Conservation (phyloP, 495 filamentous ascomycete genomes). For the Geoglossum glabrum region DNA sequence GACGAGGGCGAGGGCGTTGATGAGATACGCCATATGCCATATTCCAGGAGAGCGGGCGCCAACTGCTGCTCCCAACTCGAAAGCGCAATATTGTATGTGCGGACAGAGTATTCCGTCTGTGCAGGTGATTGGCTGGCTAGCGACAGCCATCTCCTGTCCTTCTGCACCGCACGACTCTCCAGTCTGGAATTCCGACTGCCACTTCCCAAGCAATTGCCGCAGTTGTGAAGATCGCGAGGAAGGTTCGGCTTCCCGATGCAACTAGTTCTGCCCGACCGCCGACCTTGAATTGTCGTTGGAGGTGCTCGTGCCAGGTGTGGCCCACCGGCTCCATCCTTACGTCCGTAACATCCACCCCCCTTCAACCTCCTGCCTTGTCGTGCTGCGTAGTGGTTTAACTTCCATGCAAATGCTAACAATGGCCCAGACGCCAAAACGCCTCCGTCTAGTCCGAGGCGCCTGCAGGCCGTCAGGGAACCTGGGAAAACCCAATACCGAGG, state of each 20-base stretch:
- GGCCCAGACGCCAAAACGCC: neutral
- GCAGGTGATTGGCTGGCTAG: too few species aligned
- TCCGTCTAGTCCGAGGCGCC: neutral
- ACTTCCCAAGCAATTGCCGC: too few species aligned
- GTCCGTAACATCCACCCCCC: neutral
- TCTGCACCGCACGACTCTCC: too few species aligned
- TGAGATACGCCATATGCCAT: too few species aligned
- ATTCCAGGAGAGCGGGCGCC: too few species aligned
- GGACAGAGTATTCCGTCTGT: too few species aligned
- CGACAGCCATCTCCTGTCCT: too few species aligned
- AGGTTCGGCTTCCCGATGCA: neutral
- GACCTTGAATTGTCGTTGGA: neutral
- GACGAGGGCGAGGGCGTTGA: neutral
- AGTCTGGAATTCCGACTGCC: too few species aligned
- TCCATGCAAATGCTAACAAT: neutral
- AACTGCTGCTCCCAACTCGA: too few species aligned
- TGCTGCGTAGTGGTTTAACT: neutral
- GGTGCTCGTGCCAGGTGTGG: neutral
- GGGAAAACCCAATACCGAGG: neutral
- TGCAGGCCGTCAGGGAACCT: neutral
- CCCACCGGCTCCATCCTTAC: neutral
- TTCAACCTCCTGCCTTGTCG: neutral
- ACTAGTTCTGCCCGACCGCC: neutral
- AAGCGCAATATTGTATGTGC: too few species aligned
- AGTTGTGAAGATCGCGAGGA: neutral